Evolutionary conservation across 78 protist genomes (phyloP).

Genomic region (Goniomonas avonlea): DNA sequence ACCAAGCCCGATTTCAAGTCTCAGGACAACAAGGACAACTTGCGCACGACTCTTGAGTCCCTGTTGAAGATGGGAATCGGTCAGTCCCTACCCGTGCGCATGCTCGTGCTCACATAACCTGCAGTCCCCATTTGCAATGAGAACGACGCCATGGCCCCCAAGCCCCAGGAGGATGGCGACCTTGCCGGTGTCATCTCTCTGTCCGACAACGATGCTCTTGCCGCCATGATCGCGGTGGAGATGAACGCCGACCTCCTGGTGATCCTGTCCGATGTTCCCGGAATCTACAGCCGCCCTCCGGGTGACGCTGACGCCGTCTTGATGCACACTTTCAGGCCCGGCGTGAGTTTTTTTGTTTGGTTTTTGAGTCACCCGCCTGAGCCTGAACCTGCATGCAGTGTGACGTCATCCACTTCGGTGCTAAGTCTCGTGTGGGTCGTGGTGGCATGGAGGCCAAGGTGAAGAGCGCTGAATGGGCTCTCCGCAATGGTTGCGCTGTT

Average conservation of each 20-base stretch:
- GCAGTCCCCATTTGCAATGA: conserved; percentile 25
- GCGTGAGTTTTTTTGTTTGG: no score
- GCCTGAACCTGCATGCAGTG: no score
- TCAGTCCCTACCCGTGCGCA: not conserved
- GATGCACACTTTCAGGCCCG: not conserved
- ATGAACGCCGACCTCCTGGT: not conserved
- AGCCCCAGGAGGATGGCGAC: no score
- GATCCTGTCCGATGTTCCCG: not conserved
- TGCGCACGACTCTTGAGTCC: no score
- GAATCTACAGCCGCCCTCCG: not conserved
- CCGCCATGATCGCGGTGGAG: conserved; percentile 4
- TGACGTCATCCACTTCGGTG: no score
- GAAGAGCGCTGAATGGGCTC: no score
- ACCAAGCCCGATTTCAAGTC: no score
- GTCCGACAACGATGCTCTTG: not conserved
- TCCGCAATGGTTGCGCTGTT: no score
- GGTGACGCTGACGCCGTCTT: not conserved
- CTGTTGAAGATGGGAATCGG: no score
- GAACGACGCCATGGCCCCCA: conserved; percentile 33
- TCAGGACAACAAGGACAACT: no score
- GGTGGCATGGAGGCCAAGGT: conserved; percentile 29
- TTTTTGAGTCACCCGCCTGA: no score
- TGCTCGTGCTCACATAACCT: not conserved
- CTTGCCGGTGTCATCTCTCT: not conserved
- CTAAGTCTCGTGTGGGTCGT: conserved; percentile 18